Conservation (phyloP, 2,329 filamentous ascomycete genomes). For the Xylaria sp. region DNA sequence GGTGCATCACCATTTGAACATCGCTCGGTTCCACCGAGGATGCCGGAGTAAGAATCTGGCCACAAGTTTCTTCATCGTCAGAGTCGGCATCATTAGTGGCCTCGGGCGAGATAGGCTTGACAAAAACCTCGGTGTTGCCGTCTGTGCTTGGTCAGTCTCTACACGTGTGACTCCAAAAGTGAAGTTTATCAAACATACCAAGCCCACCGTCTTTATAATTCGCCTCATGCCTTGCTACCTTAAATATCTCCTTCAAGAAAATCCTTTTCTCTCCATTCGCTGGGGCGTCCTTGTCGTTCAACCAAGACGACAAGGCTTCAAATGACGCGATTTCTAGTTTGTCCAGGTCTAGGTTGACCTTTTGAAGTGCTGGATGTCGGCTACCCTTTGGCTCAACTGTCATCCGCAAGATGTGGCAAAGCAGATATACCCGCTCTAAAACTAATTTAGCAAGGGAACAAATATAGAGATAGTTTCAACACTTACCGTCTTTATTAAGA, state of each 20-base stretch:
- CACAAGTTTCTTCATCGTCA: constrained; percentile 16
- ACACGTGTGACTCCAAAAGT: constrained; percentile 34
- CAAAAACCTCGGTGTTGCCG: constrained; percentile 43
- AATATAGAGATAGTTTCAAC: not conserved
- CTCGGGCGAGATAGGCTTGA: constrained; percentile 5
- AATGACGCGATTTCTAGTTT: constrained; percentile 68
- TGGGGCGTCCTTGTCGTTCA: constrained; percentile 63
- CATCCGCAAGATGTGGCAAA: constrained; percentile 69
- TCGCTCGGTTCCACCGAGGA: constrained; percentile 18
- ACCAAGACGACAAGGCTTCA: constrained; percentile 68
- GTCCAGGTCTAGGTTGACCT: constrained; percentile 62
- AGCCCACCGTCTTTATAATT: constrained; percentile 66
- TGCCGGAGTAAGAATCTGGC: constrained; percentile 17
- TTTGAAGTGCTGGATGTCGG: constrained; percentile 64
- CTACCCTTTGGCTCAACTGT: constrained; percentile 61
- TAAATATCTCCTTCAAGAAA: constrained; percentile 70
- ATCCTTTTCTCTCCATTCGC: constrained; percentile 65
- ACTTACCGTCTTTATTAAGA: constrained; percentile 71
- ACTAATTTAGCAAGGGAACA: constrained; percentile 12
- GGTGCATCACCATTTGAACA: constrained; percentile 19
- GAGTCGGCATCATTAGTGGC: constrained; percentile 15
- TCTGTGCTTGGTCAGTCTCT: constrained; percentile 51
- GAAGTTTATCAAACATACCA: constrained; percentile 53
- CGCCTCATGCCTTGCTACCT: constrained; percentile 67
- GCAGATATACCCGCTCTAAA: constrained; percentile 67